Percentiles rank a stretch among this genome's conserved stretches.
Evolutionary conservation across 805 yeast genomes (phyloP).

Genomic region (Kluyveromyces nonfermentans): DNA sequence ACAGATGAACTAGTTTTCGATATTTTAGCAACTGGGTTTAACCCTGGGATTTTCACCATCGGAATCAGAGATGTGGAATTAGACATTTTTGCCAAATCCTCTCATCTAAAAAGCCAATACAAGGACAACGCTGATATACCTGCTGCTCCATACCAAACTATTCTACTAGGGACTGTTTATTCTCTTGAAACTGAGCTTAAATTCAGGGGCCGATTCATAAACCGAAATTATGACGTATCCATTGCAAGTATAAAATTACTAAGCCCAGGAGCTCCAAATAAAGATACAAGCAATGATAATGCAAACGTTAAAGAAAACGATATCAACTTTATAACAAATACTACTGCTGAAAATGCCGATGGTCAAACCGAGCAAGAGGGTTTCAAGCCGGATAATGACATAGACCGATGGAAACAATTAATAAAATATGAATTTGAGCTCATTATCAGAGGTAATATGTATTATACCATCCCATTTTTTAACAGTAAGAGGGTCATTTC

Average conservation of each 20-base stretch:
- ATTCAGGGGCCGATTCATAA: conserved; percentile 73
- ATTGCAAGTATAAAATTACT: conserved; percentile 61
- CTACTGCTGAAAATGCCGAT: not conserved
- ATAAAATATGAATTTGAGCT: conserved; percentile 77
- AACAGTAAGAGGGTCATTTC: conserved; percentile 45
- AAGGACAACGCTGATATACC: conserved; percentile 8
- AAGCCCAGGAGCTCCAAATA: conserved; percentile 51
- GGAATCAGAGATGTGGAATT: conserved; percentile 56
- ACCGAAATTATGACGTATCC: conserved; percentile 47
- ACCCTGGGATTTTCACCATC: conserved; percentile 77
- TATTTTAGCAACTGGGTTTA: conserved; percentile 66
- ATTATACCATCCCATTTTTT: conserved; percentile 63
- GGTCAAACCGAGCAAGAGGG: not conserved
- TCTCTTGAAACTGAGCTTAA: conserved; percentile 61
- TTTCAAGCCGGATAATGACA: conserved; percentile 25
- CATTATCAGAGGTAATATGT: conserved; percentile 72
- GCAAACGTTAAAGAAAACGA: not conserved
- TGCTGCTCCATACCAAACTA: conserved; percentile 43
- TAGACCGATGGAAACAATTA: conserved; percentile 61
- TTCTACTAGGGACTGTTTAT: conserved; percentile 61
- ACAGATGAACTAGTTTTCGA: conserved; percentile 80
- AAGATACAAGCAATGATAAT: conserved; percentile 8
- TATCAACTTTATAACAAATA: not conserved
- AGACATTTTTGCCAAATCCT: conserved; percentile 76
- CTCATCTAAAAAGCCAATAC: conserved; percentile 29